Evolutionary conservation across 73 alveolate genomes (phyloP), one percentile per base, ranked within the genome.

Genomic region (Tetrahymena elliotti): DNA sequence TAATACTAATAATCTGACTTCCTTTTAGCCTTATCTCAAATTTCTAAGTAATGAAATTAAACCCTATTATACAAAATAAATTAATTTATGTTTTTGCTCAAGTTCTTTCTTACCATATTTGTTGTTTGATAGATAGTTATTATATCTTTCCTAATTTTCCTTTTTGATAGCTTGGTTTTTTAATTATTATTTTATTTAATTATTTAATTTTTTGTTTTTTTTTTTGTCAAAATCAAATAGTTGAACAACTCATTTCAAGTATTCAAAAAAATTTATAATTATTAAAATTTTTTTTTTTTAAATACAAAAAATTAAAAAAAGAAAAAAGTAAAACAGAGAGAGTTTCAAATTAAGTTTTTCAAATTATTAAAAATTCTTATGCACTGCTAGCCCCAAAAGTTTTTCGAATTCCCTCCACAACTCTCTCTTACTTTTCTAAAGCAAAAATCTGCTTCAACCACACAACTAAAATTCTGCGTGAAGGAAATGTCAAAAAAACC

Each of bases 1-100:
- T 83, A 99, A 98, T 84, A 99, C 99, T 54, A 99, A 97, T 95
- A 99, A 97, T 93, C 99, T 96, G 35, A 99, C 99, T 94, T 99
- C 99, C 97, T 98, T 97, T 93, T 98, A 31, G 36, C 88, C 88
- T 68, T 9, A 31, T 68, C 88, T 68, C 88, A 68, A 68, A 68
- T 68, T 68, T 27, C 88, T n/a, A 27, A 68, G 36, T 31, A 68
- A 68, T 68, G 88, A 68, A 68, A 68, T 68, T 68, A 68, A 68
- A 68, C 88, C 88, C 88, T 68, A 68, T 6, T 13, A 47, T 47
- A 47, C 0, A 47, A 47, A 47, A 47, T 47, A 47, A 47, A 47
- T 47, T 47, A 47, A 47, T 47, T 47, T 47, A 47, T 47, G 24
- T 47, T 47, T 13, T 47, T 47, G 82, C 82, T 47, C 82, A 47